These are phyloP conservation scores for Deuterostichococcus epilithicus DNA, from an alignment of 139 green algal species.

Conservation along the genomic window DNA sequence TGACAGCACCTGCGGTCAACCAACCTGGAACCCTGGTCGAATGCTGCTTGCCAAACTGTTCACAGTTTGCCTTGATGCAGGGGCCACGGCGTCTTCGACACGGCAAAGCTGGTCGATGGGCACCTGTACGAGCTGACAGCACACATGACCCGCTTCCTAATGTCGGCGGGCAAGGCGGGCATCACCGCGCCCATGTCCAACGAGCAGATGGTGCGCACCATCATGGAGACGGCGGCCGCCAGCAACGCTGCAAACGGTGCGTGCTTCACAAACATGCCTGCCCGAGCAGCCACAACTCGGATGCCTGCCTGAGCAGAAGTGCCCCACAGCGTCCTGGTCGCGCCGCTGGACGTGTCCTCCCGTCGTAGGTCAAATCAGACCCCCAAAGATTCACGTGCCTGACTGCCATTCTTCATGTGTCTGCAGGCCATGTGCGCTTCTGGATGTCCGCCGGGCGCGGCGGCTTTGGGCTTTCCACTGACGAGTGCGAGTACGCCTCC, in stretches of 20 bases:
- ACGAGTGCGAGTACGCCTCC: slow-evolving; percentile 28
- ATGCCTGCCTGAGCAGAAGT: neutral
- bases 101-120: slow-evolving; percentile 53
- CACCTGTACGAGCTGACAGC: slow-evolving; percentile 74
- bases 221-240: slow-evolving; percentile 79
- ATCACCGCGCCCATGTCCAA: slow-evolving; percentile 41
- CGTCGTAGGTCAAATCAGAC: too few relatives aligned
- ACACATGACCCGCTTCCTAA: slow-evolving; percentile 61
- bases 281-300: slow-evolving; percentile 4
- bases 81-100: slow-evolving; percentile 85
- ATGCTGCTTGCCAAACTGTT: too few relatives aligned
- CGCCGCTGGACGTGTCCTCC: too few relatives aligned
- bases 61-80: slow-evolving; percentile 7
- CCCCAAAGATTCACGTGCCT: too few relatives aligned
- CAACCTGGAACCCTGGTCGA: too few relatives aligned
- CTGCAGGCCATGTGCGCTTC: slow-evolving; percentile 53
- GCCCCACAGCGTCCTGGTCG: neutral
- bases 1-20: too few relatives aligned
- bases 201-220: slow-evolving; percentile 50
- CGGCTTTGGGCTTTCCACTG: slow-evolving; percentile 50
- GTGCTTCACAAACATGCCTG: slow-evolving; percentile 8
- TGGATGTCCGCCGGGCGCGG: slow-evolving; percentile 68
- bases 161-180: slow-evolving; percentile 44
- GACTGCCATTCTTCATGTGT: neutral
- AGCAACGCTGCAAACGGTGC: slow-evolving; percentile 60